Base-by-base conservation (phyloP, 805 yeast genomes). In the Candida nonsorbophila region DNA sequence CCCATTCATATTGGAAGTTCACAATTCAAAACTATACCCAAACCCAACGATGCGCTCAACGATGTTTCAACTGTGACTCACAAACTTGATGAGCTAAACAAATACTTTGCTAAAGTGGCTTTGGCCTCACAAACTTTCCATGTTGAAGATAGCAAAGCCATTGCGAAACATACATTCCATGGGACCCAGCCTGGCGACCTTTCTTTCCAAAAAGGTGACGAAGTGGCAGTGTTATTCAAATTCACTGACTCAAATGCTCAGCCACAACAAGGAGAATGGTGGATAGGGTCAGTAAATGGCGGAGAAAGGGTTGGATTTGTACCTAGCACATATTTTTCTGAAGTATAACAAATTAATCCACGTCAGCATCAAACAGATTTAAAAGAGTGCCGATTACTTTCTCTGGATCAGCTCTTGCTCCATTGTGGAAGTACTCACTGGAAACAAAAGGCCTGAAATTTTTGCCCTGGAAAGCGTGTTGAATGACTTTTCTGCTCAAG, bases 391-490 rank as follows among this genome's bases (percentile, higher is more conserved):
- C 62, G 31, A 72, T 39, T 3, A 73, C 62, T 15, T 41, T 51
- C 4, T 52, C 57, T 2, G 73, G 55, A 26, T 60, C 53, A 0
- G 61, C 61, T 16, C 73, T 51, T 10, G 69, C 38, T 0, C 79
- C 79, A 38, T 68, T 64, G 40, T 73, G 78, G 47, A 73, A 71
- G 33, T 45, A 61, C 30, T 70, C 74, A 38, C 65, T 68, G 19
- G 74, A 65, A n/a, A 68, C 53, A 32, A 50, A 62, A 34, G 58
- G 61, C 38, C 62, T 49, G 32, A 63, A 46, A 29, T 67, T 67
- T 24, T 44, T 47, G 11, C 44, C 45, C 10, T 41, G 32, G 38
- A 55, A 58, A 2, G 51, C 41, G 7, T 47, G 32, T 7, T 51
- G 33, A 21, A 57, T 56, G 18, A 66, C 67, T 32, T 49, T 45